A percentile compares a stretch with the other conserved stretches of the same genome.
Conservation (phyloP, 2,329 filamentous ascomycete genomes). For the Blastomyces percursus region DNA sequence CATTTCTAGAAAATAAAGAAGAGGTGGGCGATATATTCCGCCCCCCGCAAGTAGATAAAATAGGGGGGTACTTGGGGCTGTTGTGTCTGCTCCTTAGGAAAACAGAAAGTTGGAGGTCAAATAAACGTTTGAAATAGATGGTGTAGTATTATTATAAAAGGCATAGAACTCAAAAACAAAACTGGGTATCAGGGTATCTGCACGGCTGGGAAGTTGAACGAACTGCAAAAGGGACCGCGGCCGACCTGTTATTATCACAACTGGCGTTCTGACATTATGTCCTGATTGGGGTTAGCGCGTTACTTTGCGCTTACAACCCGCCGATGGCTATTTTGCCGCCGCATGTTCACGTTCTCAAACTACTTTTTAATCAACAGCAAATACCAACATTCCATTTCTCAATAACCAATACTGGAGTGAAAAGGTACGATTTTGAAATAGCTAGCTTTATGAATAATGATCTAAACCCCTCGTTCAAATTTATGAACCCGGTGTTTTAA, state of each 20-base stretch:
- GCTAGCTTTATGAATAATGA: not conserved
- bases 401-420: not conserved
- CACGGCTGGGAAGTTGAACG: not conserved
- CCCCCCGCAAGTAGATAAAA: not conserved
- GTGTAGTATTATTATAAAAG: not conserved
- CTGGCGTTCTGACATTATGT: not conserved
- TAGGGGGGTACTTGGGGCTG: not conserved
- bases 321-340: not conserved
- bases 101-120: not conserved
- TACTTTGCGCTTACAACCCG: not conserved
- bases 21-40: not conserved
- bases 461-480: not conserved
- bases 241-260: not conserved
- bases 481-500: not conserved
- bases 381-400: not conserved
- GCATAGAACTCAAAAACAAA: not conserved
- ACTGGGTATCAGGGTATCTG: not conserved
- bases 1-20: slow-evolving; percentile 44
- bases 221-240: no score
- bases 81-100: not conserved
- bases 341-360: not conserved
- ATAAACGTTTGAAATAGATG: not conserved
- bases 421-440: not conserved
- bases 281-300: not conserved
- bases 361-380: not conserved